These are phyloP conservation scores for Laetiporus sulphureus DNA, from an alignment of 1,284 basidiomycete genomes.

Conservation along the genomic window DNA sequence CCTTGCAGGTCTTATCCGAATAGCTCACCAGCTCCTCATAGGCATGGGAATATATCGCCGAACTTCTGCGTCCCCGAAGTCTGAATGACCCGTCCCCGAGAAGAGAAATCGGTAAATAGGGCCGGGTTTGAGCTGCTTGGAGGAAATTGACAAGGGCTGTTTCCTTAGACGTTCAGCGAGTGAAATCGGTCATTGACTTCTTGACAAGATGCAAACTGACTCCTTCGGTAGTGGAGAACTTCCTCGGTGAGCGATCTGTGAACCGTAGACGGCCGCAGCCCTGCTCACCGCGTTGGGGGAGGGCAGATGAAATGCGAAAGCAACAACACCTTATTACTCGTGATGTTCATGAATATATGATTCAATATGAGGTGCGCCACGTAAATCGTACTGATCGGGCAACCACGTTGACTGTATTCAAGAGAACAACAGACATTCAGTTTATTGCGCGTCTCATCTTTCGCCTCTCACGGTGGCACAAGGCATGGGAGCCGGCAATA, in stretches of 20 bases:
- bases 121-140: no score
- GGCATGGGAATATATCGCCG: conserved; percentile 59
- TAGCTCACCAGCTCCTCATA: conserved; percentile 18
- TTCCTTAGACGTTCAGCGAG: conserved; percentile 44
- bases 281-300: no score
- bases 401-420: neutral
- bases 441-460: conserved; percentile 46
- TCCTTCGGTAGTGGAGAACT: conserved; percentile 57
- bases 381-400: neutral
- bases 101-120: neutral
- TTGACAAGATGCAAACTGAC: conserved; percentile 51
- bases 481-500: conserved; percentile 52
- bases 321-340: conserved; percentile 50
- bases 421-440: conserved; percentile 42
- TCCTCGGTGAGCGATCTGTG: conserved; percentile 44
- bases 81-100: conserved; percentile 29
- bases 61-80: conserved; percentile 52
- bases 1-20: no score
- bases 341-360: conserved; percentile 55
- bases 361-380: conserved; percentile 46
- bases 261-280: no score
- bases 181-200: conserved; percentile 47
- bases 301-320: conserved; percentile 56
- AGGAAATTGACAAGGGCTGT: no score
- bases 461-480: conserved; percentile 59